Base-by-base conservation (phyloP, 2,329 filamentous ascomycete species). In the Epichloe amarillans region DNA sequence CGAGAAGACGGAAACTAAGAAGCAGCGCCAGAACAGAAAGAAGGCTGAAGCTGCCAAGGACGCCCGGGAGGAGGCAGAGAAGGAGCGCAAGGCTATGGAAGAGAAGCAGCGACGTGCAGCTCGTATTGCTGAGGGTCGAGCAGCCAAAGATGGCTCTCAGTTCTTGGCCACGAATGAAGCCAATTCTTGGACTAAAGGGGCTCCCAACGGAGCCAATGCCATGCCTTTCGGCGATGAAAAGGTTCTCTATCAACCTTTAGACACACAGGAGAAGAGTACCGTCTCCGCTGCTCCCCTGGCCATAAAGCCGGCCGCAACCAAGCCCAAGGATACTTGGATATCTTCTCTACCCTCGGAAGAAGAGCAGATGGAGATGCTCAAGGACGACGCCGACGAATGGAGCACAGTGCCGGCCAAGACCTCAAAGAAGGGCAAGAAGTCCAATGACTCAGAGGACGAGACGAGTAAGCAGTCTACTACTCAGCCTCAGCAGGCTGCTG, bases 21-120 rank as follows among this genome's bases (percentile, higher is more conserved):
- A 96, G 75, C 88, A 95, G 72, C 83, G 89, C 53, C 90, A 96
- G 73, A 93, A 95, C 72, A 80, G 84, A 58, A 82, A 85, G 72
- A 96, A 95, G 80, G 82, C 79, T 38, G 89, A 95, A 69, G 84
- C 82, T 52, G 82, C 82, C 61, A 93, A 88, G 74, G 73, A 75
- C 33, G 75, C 79, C 52, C 82, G 86, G 33, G 84, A 90, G 63
- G 84, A 86, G 59, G 80, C 84, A 1, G 90, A 96, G 70, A 79
- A 82, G 62, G 76, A 86, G 61, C 84, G 90, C 62, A 86, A 88
- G 71, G 72, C 72, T 38, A 74, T 86, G 54, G 74, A 87, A 60
- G 89, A 96, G 72, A 83, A 85, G 65, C 90, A 95, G 72, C 81
- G 88, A 56, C 85, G 89, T 55, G 76, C 78, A 53, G 89, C 89